Percentiles rank a stretch among this genome's conserved stretches.
These are phyloP conservation scores for Colletotrichum higginsianum DNA, from an alignment of 2,329 filamentous ascomycete species.

Conservation along the genomic window DNA sequence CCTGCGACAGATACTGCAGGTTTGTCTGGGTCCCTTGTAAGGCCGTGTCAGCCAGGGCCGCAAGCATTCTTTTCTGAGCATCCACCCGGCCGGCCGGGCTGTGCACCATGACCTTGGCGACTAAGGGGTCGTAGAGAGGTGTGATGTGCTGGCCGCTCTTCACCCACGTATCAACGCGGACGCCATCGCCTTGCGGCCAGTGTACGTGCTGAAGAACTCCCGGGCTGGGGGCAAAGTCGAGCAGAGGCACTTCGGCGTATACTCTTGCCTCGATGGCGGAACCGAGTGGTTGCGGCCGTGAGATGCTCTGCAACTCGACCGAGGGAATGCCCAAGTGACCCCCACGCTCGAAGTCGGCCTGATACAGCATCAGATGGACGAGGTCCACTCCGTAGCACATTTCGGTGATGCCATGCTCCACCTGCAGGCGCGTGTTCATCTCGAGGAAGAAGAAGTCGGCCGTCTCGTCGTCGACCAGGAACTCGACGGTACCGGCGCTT, in stretches of 20 bases:
- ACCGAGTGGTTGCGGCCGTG: conserved; percentile 45
- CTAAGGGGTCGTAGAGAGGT: conserved; percentile 70
- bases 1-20: not conserved
- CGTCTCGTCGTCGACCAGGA: conserved; percentile 52
- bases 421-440: conserved; percentile 76
- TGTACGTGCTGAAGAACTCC: conserved; percentile 70
- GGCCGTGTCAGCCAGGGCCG: not conserved
- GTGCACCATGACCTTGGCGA: conserved; percentile 73
- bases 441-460: conserved; percentile 52
- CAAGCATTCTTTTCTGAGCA: conserved; percentile 62
- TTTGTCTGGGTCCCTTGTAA: conserved; percentile 18
- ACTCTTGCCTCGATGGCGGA: conserved; percentile 57
- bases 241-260: conserved; percentile 68
- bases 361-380: conserved; percentile 29
- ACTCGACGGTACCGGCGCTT: conserved; percentile 59
- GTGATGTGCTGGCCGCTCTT: conserved; percentile 70
- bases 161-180: conserved; percentile 76
- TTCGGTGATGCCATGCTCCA: conserved; percentile 75
- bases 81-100: conserved; percentile 58
- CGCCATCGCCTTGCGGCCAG: conserved; percentile 64
- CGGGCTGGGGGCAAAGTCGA: conserved; percentile 71
- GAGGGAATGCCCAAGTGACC: conserved; percentile 11
- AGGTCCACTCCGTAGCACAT: conserved; percentile 20
- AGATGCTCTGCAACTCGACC: not conserved
- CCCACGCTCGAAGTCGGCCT: conserved; percentile 51